A percentile compares a stretch with the other conserved stretches of the same genome.
phyloP scores from a whole-genome alignment of 202 grass and related monocot genomes.

The Panicum hallii region DNA sequence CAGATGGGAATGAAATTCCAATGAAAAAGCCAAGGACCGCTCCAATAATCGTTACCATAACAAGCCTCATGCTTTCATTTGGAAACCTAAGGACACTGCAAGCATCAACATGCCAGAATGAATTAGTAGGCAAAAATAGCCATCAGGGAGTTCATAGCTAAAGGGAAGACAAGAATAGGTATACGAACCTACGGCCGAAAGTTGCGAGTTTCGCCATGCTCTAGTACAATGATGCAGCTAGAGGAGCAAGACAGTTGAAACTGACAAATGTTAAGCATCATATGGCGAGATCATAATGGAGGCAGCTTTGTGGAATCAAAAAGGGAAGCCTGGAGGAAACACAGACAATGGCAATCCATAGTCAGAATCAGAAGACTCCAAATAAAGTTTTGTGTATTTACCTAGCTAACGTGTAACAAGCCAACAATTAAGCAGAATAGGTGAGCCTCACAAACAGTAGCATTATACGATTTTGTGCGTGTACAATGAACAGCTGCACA shows the following conservation, averaged over 20 bases:
- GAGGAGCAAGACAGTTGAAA: not conserved
- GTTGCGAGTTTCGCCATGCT: constrained; percentile 55
- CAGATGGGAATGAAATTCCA: constrained; percentile 76
- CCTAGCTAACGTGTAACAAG: not conserved
- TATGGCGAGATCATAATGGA: constrained; percentile 32
- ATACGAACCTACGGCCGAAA: constrained; percentile 49
- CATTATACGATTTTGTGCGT: not conserved
- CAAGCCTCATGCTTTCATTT: constrained; percentile 76
- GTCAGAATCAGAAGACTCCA: constrained; percentile 10
- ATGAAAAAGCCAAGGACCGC: constrained; percentile 77
- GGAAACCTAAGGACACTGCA: constrained; percentile 62
- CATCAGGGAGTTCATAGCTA: not conserved
- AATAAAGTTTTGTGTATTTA: not conserved
- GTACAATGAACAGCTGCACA: not conserved
- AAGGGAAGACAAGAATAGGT: not conserved
- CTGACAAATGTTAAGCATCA: constrained; percentile 25
- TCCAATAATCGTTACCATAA: constrained; percentile 74
- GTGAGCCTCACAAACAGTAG: not conserved
- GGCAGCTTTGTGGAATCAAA: not conserved
- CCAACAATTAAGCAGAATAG: not conserved
- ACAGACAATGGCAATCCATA: not conserved
- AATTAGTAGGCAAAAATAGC: constrained; percentile 4
- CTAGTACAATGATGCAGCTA: not conserved
- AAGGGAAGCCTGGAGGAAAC: constrained; percentile 4
- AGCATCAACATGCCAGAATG: not conserved